A percentile compares a stretch with the other conserved stretches of the same genome.
Conservation (phyloP, 106 monocot genomes). For the Amphibolis antarctica region DNA sequence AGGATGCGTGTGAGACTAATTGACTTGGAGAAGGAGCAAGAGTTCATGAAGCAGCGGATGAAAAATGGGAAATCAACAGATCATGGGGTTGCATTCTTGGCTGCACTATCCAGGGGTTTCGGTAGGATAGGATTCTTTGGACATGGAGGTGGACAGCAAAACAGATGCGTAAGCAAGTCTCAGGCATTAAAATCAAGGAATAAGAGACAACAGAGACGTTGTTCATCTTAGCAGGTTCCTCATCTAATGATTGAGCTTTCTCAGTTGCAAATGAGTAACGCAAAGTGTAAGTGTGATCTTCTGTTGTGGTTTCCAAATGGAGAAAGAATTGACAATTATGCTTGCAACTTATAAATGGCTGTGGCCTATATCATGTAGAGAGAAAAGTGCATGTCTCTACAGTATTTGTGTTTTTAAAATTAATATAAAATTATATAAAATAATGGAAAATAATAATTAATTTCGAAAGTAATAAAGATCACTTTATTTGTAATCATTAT, state of each 20-base stretch:
- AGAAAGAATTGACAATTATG: too few relatives aligned
- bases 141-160: slow-evolving; percentile 9
- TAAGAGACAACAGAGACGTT: slow-evolving; percentile 20
- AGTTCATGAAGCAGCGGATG: slow-evolving; percentile 62
- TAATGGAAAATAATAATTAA: too few relatives aligned
- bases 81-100: slow-evolving; percentile 52
- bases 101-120: slow-evolving; percentile 49
- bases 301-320: too few relatives aligned
- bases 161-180: slow-evolving; percentile 25
- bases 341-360: too few relatives aligned
- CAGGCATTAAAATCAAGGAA: slow-evolving; percentile 36
- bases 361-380: too few relatives aligned
- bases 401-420: too few relatives aligned
- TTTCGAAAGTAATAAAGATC: too few relatives aligned
- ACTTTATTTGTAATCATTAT: too few relatives aligned
- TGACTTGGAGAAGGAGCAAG: slow-evolving; percentile 82
- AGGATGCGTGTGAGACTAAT: slow-evolving; percentile 75
- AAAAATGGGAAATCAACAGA: slow-evolving; percentile 26
- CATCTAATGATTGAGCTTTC: not conserved
- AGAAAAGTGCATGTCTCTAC: too few relatives aligned
- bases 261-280: too few relatives aligned
- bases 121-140: slow-evolving; percentile 43
- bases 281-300: too few relatives aligned
- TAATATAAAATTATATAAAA: too few relatives aligned
- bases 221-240: not conserved